These are phyloP conservation scores for Luffa acutangula DNA, from an alignment of 306 rosid genomes.

Conservation along the genomic window DNA sequence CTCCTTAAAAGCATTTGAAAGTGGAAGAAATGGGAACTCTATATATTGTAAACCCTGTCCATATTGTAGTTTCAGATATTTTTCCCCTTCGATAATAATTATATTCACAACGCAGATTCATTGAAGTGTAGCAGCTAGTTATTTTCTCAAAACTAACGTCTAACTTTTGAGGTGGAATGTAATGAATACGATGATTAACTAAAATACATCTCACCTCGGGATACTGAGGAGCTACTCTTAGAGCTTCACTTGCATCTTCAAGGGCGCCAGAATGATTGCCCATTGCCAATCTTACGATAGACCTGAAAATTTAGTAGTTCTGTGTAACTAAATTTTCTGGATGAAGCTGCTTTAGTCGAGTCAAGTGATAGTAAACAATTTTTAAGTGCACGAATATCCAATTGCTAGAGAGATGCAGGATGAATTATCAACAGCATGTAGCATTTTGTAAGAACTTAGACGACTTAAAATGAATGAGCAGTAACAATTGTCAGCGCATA, in stretches of 20 bases:
- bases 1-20: background rate
- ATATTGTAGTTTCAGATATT: background rate
- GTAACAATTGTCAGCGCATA: background rate
- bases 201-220: slow-evolving; percentile 42
- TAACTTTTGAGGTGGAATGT: background rate
- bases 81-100: background rate
- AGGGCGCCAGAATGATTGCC: slow-evolving; percentile 61
- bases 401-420: background rate
- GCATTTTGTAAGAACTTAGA: background rate
- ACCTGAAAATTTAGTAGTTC: slow-evolving; percentile 33
- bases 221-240: slow-evolving; percentile 46
- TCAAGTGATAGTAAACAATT: background rate
- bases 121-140: background rate
- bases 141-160: background rate
- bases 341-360: background rate
- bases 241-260: slow-evolving; percentile 58
- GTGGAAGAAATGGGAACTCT: background rate
- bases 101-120: background rate
- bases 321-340: background rate
- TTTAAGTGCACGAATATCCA: background rate
- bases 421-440: background rate
- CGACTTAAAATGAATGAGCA: background rate
- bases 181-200: background rate
- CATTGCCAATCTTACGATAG: slow-evolving; percentile 52
- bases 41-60: background rate